Base-by-base conservation (phyloP, 2,329 filamentous ascomycete genomes). In the Talaromyces sp. region DNA sequence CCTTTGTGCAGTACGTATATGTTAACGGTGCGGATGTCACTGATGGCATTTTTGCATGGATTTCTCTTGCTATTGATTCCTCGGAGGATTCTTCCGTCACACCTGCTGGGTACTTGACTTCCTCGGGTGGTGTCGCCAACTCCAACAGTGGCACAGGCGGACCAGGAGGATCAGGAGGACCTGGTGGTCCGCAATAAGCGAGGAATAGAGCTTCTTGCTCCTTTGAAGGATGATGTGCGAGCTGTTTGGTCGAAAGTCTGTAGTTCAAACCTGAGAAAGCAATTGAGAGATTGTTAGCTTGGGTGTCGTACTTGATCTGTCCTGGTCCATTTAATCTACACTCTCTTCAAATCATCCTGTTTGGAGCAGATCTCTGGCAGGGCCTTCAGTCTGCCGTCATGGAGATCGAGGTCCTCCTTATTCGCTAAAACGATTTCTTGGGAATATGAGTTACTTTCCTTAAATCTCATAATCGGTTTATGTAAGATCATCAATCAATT, bases 1-100 rank as follows among this genome's bases (percentile, higher is more conserved):
- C 86, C 0, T 80, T 88, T 70, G 77, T 86, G 66, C 81, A 88
- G 71, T 87, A 87, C 69, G 80, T 84, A 13, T 78, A 83, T 15
- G 79, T 89, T 1, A 47, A 47, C 19, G 86, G 86, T 7, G 81
- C 88, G 51, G 73, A 76, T 38, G 72, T 84, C 11, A 68, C 74
- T 3, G 83, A 86, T 60, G 85, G 85, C 43, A 70, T 87, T 36
- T 76, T 87, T 61, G 81, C 78, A 7, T 87, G 84, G 84, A 81
- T 86, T 66, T 78, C 79, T 3, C 76, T 86, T 49, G 84, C 81
- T 5, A 78, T 87, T 56, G 81, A 85, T 69, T 65, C 76, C 3
- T 75, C 76, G 1, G 47, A 51, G 13, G 47, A 51, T 29, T 15
- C 11, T 29, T 27, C 47, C 13, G 15, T 51, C 8, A 51, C 47